These are phyloP conservation scores for Posidonia oceanica DNA, from an alignment of 116 monocot genomes.

Conservation along the genomic window DNA sequence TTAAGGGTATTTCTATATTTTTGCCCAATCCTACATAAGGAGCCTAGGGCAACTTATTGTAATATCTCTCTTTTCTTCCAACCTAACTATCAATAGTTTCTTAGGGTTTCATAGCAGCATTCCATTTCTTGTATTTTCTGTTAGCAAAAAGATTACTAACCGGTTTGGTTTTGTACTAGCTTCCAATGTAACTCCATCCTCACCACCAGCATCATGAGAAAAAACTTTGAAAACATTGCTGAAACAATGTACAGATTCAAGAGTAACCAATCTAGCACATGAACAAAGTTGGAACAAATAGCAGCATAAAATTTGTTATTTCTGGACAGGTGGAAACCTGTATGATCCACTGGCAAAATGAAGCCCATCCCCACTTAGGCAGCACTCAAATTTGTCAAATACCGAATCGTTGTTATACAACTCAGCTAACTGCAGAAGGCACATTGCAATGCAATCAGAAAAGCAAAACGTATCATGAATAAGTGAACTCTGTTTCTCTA, in stretches of 20 bases:
- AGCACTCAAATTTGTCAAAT: conserved; percentile 61
- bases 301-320: neutral
- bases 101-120: no score
- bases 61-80: no score
- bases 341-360: conserved; percentile 62
- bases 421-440: conserved; percentile 37
- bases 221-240: conserved; percentile 62
- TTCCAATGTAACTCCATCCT: conserved; percentile 39
- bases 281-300: conserved; percentile 2
- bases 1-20: no score
- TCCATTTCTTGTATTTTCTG: no score
- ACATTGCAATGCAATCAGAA: neutral
- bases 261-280: neutral
- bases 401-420: conserved; percentile 46
- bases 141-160: conserved; percentile 7
- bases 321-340: conserved; percentile 23
- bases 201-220: conserved; percentile 24
- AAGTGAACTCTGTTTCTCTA: no score
- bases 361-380: conserved; percentile 34
- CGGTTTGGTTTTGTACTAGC: conserved; percentile 46
- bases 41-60: no score
- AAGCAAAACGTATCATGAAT: neutral
- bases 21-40: no score
- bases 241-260: conserved; percentile 9
- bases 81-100: no score